A percentile compares a stretch with the other conserved stretches of the same genome.
phyloP scores from a whole-genome alignment of 768 basidiomycete genomes.

The Xerocomellus intermedius region DNA sequence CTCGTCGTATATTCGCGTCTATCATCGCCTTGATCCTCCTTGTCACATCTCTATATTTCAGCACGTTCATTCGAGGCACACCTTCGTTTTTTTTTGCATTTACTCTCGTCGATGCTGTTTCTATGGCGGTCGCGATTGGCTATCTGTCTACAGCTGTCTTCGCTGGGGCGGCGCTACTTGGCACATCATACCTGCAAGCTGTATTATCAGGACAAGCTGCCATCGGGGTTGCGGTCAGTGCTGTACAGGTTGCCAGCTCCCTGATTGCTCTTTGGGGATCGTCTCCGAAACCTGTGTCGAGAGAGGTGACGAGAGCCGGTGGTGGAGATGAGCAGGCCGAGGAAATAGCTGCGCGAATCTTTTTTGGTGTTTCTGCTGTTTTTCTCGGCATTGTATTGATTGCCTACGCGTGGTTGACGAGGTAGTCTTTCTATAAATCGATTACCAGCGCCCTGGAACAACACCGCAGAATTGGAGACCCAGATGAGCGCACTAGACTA shows the following conservation, averaged over 20 bases:
- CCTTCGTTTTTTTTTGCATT: slow-evolving; percentile 65
- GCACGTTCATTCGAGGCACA: slow-evolving; percentile 58
- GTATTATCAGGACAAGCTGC: slow-evolving; percentile 85
- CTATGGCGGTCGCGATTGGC: slow-evolving; percentile 62
- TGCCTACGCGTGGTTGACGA: too few species aligned
- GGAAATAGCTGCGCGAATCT: slow-evolving; percentile 72
- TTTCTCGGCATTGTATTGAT: slow-evolving; percentile 57
- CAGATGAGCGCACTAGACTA: too few species aligned
- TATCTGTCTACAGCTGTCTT: slow-evolving; percentile 80
- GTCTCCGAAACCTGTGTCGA: slow-evolving; percentile 26
- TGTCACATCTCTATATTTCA: slow-evolving; percentile 58
- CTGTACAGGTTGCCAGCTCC: slow-evolving; percentile 70
- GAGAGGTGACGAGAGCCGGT: slow-evolving; percentile 16
- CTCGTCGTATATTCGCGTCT: slow-evolving; percentile 52
- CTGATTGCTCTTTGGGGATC: slow-evolving; percentile 52
- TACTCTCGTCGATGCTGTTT: slow-evolving; percentile 56
- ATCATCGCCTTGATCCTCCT: slow-evolving; percentile 51
- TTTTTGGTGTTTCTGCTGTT: slow-evolving; percentile 65
- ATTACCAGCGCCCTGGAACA: slow-evolving; percentile 50
- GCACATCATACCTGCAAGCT: slow-evolving; percentile 66
- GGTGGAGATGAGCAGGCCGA: slow-evolving; percentile 35
- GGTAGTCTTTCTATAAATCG: slow-evolving; percentile 56
- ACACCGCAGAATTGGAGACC: slow-evolving; percentile 11
- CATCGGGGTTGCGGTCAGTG: slow-evolving; percentile 77
- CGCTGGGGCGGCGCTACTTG: slow-evolving; percentile 81